A percentile compares a stretch with the other conserved stretches of the same genome.
These are phyloP conservation scores for Umbelopsis sp. DNA, from an alignment of 192 early-diverging fungal genomes.

Conservation along the genomic window DNA sequence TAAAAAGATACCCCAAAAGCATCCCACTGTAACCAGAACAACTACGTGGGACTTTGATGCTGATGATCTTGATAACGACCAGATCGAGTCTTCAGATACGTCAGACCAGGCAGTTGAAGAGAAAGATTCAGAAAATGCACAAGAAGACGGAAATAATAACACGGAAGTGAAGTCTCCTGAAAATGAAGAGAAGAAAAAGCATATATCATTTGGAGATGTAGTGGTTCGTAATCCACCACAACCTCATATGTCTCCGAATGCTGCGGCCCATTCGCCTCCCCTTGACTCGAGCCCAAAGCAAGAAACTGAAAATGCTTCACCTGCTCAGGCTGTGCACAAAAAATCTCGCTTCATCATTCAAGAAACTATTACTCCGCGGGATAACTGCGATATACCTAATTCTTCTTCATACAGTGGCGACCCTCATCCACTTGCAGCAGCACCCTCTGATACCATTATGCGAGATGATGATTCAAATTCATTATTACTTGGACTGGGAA, in stretches of 20 bases:
- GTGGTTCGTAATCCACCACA: slow-evolving; percentile 35
- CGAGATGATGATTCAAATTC: neutral
- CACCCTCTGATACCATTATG: neutral
- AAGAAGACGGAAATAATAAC: neutral
- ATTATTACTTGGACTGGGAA: slow-evolving; percentile 7
- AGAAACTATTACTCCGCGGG: slow-evolving; percentile 23
- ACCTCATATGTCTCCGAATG: slow-evolving; percentile 14
- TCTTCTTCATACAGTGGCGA: neutral
- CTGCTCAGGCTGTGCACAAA: neutral
- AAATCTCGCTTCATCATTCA: slow-evolving; percentile 42
- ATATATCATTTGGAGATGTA: slow-evolving; percentile 50
- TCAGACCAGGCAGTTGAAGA: neutral
- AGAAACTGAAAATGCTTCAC: neutral
- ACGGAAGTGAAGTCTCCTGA: neutral
- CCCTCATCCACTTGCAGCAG: neutral
- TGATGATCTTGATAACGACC: slow-evolving; percentile 19
- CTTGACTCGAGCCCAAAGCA: slow-evolving; percentile 14
- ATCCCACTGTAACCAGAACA: slow-evolving; percentile 43
- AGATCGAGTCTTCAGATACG: neutral
- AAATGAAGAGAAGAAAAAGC: slow-evolving; percentile 23
- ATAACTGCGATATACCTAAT: neutral
- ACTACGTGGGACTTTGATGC: slow-evolving; percentile 75
- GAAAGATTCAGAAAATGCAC: neutral
- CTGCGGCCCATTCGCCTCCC: neutral
- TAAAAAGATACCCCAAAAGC: slow-evolving; percentile 53